phyloP scores from a whole-genome alignment of 1,139 yeast species.

The Candida albicans region DNA sequence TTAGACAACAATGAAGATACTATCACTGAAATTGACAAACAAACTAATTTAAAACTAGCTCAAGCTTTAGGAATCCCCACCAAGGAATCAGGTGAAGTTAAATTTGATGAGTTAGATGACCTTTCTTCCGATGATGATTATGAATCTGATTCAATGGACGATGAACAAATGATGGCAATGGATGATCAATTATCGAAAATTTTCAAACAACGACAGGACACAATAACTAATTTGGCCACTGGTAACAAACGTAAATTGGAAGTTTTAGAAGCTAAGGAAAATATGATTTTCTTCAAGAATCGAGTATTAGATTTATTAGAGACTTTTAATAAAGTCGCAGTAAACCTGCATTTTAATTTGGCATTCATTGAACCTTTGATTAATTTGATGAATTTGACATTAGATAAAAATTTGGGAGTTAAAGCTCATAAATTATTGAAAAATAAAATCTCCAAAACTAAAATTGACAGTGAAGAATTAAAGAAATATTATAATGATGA shows the following conservation, averaged over 20 bases:
- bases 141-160: constrained; percentile 87
- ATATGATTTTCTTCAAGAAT: constrained; percentile 75
- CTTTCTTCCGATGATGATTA: constrained; percentile 36
- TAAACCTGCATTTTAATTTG: constrained; percentile 43
- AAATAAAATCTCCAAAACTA: constrained; percentile 58
- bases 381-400: constrained; percentile 59
- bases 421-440: constrained; percentile 75
- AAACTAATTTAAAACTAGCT: constrained; percentile 72
- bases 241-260: constrained; percentile 73
- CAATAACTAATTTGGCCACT: constrained; percentile 47
- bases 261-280: constrained; percentile 73
- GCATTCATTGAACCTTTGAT: constrained; percentile 60
- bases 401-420: constrained; percentile 67
- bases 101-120: constrained; percentile 39
- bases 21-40: constrained; percentile 59
- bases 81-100: constrained; percentile 44
- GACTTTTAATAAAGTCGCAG: constrained; percentile 51
- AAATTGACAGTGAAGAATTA: constrained; percentile 26
- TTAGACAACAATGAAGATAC: constrained; percentile 24
- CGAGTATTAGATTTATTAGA: constrained; percentile 78
- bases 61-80: constrained; percentile 74
- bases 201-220: constrained; percentile 76
- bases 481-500: constrained; percentile 19
- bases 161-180: constrained; percentile 95
- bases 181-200: constrained; percentile 83